Evolutionary conservation across 495 filamentous ascomycete species (phyloP), one percentile per base, ranked within the genome.

Genomic region (Xylaria intraflava): DNA sequence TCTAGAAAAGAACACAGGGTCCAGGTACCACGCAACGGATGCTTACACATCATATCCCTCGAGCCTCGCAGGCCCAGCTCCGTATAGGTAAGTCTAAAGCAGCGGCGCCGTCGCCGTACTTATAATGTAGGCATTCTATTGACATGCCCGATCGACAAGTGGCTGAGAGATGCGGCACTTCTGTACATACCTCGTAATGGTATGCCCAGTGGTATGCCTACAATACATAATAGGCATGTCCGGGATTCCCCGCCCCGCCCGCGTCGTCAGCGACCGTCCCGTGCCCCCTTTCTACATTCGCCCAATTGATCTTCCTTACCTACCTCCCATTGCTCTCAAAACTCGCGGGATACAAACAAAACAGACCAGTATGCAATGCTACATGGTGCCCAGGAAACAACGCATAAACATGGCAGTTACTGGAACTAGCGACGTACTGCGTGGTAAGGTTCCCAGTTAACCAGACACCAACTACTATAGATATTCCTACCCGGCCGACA

Each of bases 161-260:
- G 31, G 49, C 26, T 44, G 30, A 29, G 33, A 16, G 22, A 2
- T 36, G 17, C 49, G 35, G 35, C 49, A 43, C 49, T 10, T 45
- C 22, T 38, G 29, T 36, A 30, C 31, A 23, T 22, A 19, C 35
- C 31, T 44, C 51, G 29, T 22, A 30, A 24, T 53, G 46, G 30
- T 44, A 40, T 46, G 30, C 51, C 50, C 50, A 39, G 45, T 41
- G 50, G 35, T 43, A 42, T 26, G 36, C 50, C 31, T 41, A 29
- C 35, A 41, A 46, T n/a, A n/a, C n/a, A n/a, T n/a, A n/a, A n/a
- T n/a, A n/a, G n/a, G n/a, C n/a, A n/a, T n/a, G n/a, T n/a, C n/a
- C n/a, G 22, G 22, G 38, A 17, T 20, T 2, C 30, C 30, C 14
- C 17, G 30, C 50, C 50, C 41, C 41, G 50, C 14, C 50, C 5